Percentiles rank a stretch among this genome's conserved stretches.
phyloP scores from a whole-genome alignment of 1,284 basidiomycete species.

The Nidula niveotomentosa region DNA sequence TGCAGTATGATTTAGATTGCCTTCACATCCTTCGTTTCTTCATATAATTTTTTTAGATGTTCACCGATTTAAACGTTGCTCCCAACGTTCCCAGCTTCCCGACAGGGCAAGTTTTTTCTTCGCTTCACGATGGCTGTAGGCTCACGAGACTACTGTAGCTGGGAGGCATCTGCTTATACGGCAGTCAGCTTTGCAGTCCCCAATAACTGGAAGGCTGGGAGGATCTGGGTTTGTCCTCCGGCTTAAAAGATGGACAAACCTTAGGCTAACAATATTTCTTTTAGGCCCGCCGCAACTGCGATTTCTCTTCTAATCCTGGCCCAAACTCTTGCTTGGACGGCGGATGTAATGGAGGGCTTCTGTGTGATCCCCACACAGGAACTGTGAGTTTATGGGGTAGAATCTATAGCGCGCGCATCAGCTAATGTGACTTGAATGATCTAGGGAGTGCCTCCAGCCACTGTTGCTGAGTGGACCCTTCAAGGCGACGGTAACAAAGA shows the following conservation, averaged over 20 bases:
- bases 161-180: conserved; percentile 38
- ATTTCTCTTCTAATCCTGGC: conserved; percentile 45
- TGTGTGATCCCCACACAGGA: conserved; percentile 45
- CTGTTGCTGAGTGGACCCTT: conserved; percentile 61
- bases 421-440: neutral
- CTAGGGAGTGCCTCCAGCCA: conserved; percentile 59
- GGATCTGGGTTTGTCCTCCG: conserved; percentile 40
- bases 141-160: conserved; percentile 22
- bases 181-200: conserved; percentile 41
- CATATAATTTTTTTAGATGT: conserved; percentile 19
- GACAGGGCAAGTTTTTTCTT: conserved; percentile 19
- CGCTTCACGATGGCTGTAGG: neutral
- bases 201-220: conserved; percentile 47
- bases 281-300: conserved; percentile 46
- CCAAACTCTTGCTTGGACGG: conserved; percentile 55
- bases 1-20: neutral
- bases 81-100: conserved; percentile 18
- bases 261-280: neutral
- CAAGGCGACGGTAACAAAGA: conserved; percentile 33
- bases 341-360: conserved; percentile 57
- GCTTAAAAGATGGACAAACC: neutral
- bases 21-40: conserved; percentile 8
- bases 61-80: conserved; percentile 23
- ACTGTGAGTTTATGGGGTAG: conserved; percentile 32
- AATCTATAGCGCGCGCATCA: neutral